phyloP scores from a whole-genome alignment of 495 filamentous ascomycete genomes.

The Aspergillus panamensis region DNA sequence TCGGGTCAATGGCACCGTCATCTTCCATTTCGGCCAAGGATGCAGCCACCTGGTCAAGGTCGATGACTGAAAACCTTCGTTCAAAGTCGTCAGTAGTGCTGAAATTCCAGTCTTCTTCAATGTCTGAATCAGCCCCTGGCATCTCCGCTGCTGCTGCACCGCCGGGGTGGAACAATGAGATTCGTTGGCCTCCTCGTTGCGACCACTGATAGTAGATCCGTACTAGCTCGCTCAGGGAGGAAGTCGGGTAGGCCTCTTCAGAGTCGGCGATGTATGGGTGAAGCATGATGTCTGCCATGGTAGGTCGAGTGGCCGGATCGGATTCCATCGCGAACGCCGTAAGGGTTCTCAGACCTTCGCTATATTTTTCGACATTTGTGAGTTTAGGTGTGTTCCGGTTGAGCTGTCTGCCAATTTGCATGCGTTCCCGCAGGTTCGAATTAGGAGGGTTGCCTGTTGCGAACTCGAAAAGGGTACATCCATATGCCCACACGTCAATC shows the following conservation, averaged over 20 bases:
- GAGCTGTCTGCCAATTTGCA: slow-evolving; percentile 61
- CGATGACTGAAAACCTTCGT: slow-evolving; percentile 48
- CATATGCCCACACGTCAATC: slow-evolving; percentile 95
- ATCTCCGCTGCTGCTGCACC: slow-evolving; percentile 66
- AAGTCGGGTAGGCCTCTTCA: slow-evolving; percentile 63
- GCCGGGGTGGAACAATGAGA: slow-evolving; percentile 73
- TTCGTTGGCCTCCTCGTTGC: slow-evolving; percentile 72
- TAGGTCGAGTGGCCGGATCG: slow-evolving; percentile 69
- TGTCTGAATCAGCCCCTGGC: slow-evolving; percentile 40
- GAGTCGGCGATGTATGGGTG: slow-evolving; percentile 55
- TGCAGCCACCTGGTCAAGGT: slow-evolving; percentile 44
- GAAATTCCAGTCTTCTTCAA: slow-evolving; percentile 83
- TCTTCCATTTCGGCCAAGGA: slow-evolving; percentile 40
- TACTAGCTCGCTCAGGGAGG: slow-evolving; percentile 67
- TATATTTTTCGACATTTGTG: slow-evolving; percentile 66
- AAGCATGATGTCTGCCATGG: slow-evolving; percentile 47
- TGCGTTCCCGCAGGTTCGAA: slow-evolving; percentile 42
- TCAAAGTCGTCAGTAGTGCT: slow-evolving; percentile 84
- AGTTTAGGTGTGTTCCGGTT: slow-evolving; percentile 61
- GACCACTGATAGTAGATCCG: slow-evolving; percentile 84
- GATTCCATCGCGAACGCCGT: slow-evolving; percentile 77
- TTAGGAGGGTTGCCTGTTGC: slow-evolving; percentile 83
- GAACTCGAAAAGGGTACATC: slow-evolving; percentile 85
- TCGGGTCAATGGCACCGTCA: slow-evolving; percentile 25
- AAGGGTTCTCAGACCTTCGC: slow-evolving; percentile 66